Evolutionary conservation across 2,329 filamentous ascomycete species (phyloP), one percentile per base, ranked within the genome.

Genomic region (Sarocladium oryzae): DNA sequence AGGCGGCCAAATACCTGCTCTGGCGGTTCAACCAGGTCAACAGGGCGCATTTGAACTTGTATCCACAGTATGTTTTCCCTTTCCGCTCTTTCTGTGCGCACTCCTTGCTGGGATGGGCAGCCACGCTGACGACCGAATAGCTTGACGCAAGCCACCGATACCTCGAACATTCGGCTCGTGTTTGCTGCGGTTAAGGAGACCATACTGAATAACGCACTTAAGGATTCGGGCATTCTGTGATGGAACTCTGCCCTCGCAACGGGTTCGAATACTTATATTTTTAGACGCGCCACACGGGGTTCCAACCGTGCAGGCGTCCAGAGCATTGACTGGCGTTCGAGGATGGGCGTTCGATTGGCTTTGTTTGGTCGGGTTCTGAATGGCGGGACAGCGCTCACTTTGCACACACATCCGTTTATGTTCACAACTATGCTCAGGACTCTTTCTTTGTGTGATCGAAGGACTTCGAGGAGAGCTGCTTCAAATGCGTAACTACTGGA

Each of bases 11-110:
- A 68, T 99, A 99, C 64, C 77, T 99, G 26, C 77, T 99, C 8
- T 99, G 93, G 93, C 84, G 93, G 62, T 99, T 99, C 69, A 99
- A 97, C 62, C 93, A 99, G 71, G 93, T 99, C 56, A 99, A 99
- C 66, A 79, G 93, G 54, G 92, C 91, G 48, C 92, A 97, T 69
- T 76, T 99, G 40, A 97, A 97, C 64, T 77, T 99, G 51, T 99
- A 97, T 68, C 93, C 93, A 66, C 93, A 99, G 93, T 96, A 81
- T 72, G 89, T 80, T 32, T 9, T 18, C 20, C 13, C 26, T 6
- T 28, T n/a, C 28, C 51, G 28, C 6, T 35, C 13, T 26, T 36
- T 16, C 23, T 55, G 53, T 49, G 43, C 20, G 24, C 23, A 10
- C 6, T 35, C 16, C 23, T 32, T 10, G 4, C 21, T 21, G 30